A percentile compares a stretch with the other conserved stretches of the same genome.
These are phyloP conservation scores for Nicotiana tabacum DNA, from an alignment of 257 asterid genomes.

Conservation along the genomic window DNA sequence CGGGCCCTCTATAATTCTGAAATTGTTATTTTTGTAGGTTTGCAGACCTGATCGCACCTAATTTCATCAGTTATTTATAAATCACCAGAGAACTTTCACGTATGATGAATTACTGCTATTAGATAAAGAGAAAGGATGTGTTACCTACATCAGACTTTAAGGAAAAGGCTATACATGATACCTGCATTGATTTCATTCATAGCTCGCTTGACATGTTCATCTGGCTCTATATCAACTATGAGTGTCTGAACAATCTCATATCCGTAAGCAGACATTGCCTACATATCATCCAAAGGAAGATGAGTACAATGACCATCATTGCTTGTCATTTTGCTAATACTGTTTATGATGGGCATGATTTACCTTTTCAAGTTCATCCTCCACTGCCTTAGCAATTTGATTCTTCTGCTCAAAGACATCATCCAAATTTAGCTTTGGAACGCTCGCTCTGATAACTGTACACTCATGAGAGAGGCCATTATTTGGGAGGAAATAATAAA, in stretches of 20 bases:
- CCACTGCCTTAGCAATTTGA: slow-evolving; percentile 75
- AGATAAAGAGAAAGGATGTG: background rate
- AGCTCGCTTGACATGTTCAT: slow-evolving; percentile 71
- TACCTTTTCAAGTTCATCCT: slow-evolving; percentile 81
- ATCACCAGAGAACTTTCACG: background rate
- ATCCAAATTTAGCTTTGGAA: slow-evolving; percentile 64
- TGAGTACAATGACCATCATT: background rate
- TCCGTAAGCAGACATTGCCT: slow-evolving; percentile 89
- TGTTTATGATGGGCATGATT: background rate
- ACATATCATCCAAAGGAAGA: slow-evolving; percentile 12
- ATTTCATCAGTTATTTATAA: background rate
- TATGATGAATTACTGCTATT: background rate
- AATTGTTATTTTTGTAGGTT: background rate
- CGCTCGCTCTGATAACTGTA: slow-evolving; percentile 71
- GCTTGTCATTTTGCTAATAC: background rate
- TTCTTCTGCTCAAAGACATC: slow-evolving; percentile 73
- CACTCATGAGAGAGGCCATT: background rate
- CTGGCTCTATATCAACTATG: slow-evolving; percentile 78
- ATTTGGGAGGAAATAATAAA: slow-evolving; percentile 7
- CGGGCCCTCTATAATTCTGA: background rate
- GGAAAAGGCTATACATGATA: background rate
- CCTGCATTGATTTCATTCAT: slow-evolving; percentile 85
- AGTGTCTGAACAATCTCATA: slow-evolving; percentile 85
- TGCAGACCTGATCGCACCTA: background rate
- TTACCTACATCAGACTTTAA: background rate